phyloP scores from a whole-genome alignment of 2,329 filamentous ascomycete species.

The Sporothrix sp. region DNA sequence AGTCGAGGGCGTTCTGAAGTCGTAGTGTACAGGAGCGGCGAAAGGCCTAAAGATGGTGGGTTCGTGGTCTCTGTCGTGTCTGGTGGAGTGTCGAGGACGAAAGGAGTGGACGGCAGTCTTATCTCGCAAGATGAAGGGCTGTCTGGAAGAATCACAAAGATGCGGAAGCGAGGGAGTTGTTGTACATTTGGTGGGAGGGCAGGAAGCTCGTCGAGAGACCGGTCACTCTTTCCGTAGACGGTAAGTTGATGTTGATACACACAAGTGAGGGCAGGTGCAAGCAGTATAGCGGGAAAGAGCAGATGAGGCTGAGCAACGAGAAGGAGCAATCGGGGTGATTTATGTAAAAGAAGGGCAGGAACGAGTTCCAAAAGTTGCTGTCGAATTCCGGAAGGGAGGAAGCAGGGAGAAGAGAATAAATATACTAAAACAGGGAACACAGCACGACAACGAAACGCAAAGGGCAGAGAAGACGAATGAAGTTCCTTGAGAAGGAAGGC shows the following conservation, averaged over 20 bases:
- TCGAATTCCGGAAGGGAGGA: constrained; percentile 32
- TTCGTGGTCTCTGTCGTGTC: constrained; percentile 17
- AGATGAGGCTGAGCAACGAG: constrained; percentile 2
- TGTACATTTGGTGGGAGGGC: constrained; percentile 15
- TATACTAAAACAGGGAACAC: constrained; percentile 12
- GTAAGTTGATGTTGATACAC: background rate
- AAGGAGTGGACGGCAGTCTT: constrained; percentile 39
- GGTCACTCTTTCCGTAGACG: constrained; percentile 13
- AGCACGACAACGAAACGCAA: constrained; percentile 29
- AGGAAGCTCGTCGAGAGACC: constrained; percentile 13
- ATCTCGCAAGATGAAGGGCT: constrained; percentile 15
- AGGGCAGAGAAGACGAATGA: constrained; percentile 31
- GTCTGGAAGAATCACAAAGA: constrained; percentile 10
- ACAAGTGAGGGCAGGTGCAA: constrained; percentile 3
- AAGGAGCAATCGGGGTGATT: constrained; percentile 4
- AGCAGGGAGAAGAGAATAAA: constrained; percentile 22
- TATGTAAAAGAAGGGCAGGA: constrained; percentile 36
- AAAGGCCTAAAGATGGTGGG: constrained; percentile 31
- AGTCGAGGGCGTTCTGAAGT: background rate
- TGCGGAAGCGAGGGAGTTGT: constrained; percentile 16
- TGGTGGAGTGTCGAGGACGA: constrained; percentile 19
- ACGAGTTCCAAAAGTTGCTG: constrained; percentile 31
- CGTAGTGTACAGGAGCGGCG: constrained; percentile 22
- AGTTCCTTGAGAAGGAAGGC: constrained; percentile 34
- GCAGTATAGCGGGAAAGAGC: constrained; percentile 2